Evolutionary conservation across 805 yeast species (phyloP), one percentile per base, ranked within the genome.

Genomic region (Candida bentonensis): DNA sequence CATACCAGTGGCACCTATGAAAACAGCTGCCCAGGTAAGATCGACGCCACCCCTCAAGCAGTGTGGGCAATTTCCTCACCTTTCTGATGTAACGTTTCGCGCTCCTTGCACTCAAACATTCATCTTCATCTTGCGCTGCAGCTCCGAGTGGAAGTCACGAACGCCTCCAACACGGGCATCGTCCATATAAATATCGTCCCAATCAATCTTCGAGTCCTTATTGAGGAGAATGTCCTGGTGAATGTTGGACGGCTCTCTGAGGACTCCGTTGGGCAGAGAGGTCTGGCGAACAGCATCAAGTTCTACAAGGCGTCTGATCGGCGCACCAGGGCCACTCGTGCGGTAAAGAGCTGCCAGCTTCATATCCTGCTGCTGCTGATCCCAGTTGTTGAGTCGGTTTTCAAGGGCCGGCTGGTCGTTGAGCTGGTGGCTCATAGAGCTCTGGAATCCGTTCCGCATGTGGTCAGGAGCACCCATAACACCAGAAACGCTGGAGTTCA

Each of bases 271-370:
- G 4, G 95, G 95, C 49, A 70, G 76, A 61, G 78, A 78, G 47
- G 82, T 86, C 42, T 70, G 67, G 40, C 76, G 74, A 2, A 89
- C 81, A 22, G 89, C 72, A 46, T 76, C 68, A 57, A 84, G 66
- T 55, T 92, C 98, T 96, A 92, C 87, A 25, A 79, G 77, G 57
- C 96, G 73, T 58, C 80, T 80, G 61, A 89, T 82, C 5, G 98
- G 96, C 56, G 84, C 97, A 9, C 92, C 96, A 41, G 89, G 77
- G 15, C 98, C 98, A 61, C 82, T 87, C 15, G 83, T 65, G 52
- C 94, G 74, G 59, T 94, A 75, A 62, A 83, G 79, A 47, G 76
- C 76, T 59, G 87, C 92, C 67, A 88, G 55, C 55, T 77, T 78
- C 51, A 79, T 67, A 23, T 76, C 76, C 26, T 73, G 72, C 56